Base-by-base conservation (phyloP, 1,139 yeast genomes). In the Taphrina communis region DNA sequence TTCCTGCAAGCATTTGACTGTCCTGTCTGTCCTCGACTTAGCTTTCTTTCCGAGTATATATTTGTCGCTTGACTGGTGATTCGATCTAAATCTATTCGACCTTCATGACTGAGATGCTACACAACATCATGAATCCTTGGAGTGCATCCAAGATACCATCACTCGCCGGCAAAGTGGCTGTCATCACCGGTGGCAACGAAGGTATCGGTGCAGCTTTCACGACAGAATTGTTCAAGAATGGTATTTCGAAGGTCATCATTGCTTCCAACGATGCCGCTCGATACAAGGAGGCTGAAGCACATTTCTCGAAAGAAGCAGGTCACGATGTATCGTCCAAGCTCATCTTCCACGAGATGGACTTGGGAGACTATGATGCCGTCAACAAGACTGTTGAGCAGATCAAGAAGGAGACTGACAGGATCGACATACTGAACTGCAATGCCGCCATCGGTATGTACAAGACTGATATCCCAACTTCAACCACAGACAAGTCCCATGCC, bases 91-190 rank as follows among this genome's bases (percentile, higher is more conserved):
- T 17, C 5, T 6, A 12, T 19, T 25, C 4, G n/a, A 44, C 36
- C 12, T 21, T 1, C n/a, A 60, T 60, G 65, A 44, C 56, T 21
- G 65, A 50, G 25, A 60, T 60, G 57, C 39, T 60, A 17, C 57
- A 51, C 65, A 60, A 60, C n/a, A 31, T 58, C 5, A 42, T 63
- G 61, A 63, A 63, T 14, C 63, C 68, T 46, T 65, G 62, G 63
- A 65, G 58, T 59, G 68, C 68, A 25, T 38, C 75, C n/a, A 78
- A 81, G 68, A 82, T 82, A 72, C 85, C 85, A 0, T 82, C 82
- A 70, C 77, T 83, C 35, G 73, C 77, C 0, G 84, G 81, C 7
- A 77, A 76, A 63, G 78, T 78, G n/a, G 74, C 73, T 21, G 61
- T 73, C 46, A 72, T 73, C 31, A 73, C 74, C 8, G 74, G 74